Evolutionary conservation across 108 stramenopile species (phyloP), one percentile per base, ranked within the genome.

Genomic region (Ochromonas danica): DNA sequence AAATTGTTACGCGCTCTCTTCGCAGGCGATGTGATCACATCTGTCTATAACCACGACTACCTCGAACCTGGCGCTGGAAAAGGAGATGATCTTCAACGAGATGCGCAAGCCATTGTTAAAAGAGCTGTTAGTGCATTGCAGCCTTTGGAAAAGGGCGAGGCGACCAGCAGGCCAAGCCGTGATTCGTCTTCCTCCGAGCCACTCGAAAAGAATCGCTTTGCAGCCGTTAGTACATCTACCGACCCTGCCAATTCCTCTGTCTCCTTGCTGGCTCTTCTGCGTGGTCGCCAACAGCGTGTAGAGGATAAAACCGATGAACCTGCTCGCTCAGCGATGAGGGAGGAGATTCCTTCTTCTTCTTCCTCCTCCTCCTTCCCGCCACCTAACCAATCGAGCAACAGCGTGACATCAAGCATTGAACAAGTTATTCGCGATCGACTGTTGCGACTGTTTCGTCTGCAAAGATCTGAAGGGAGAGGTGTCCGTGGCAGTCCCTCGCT

Each of bases 11-110:
- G 31, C 6, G 72, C 72, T 38, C 40, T 75, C 17, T 75, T 75
- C 40, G 51, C 6, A 6, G 72, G 72, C 40, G 72, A 75, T 57
- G 72, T 41, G 51, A 75, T 75, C 36, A 35, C 35, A 33, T 45
- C 72, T 36, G 31, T 75, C 41, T 75, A 75, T 36, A 33, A 36
- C 72, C 72, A 75, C 40, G 40, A 33, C 30, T 75, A 75, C 38
- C n/a, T 75, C 40, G 72, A 75, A 42, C 45, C 45, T 6, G 36
- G 40, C 28, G 6, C 67, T 14, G 6, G 14, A 67, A 31, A 3
- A 67, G 31, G 3, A 31, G 25, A 36, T 67, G 3, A 28, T 35
- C 6, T 51, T 22, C 63, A 67, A 36, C 17, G 25, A 67, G 63
- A 67, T 6, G 63, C 63, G 25, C 17, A 33, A 33, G 33, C 3